A percentile compares a stretch with the other conserved stretches of the same genome.
Conservation (phyloP, 768 basidiomycete species). For the Trichaptum fuscoviolaceum region DNA sequence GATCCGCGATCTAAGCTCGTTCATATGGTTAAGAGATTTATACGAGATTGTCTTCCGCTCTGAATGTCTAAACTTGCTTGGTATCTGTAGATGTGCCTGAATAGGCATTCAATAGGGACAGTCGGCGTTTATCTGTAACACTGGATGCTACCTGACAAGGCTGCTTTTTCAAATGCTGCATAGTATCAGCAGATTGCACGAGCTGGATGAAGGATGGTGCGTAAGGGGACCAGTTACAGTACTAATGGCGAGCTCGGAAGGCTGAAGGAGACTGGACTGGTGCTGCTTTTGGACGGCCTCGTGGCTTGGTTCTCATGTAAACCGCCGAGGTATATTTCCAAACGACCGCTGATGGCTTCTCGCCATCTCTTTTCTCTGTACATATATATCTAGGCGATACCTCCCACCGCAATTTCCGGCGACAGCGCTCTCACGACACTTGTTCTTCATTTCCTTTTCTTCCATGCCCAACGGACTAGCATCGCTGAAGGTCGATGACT, state of each 20-base stretch:
- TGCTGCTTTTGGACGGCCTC: background rate
- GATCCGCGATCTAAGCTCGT: background rate
- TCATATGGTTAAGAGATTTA: too few relatives aligned
- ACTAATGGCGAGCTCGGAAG: background rate
- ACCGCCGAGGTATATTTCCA: background rate
- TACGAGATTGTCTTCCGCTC: too few relatives aligned
- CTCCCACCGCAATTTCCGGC: background rate
- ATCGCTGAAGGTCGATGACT: background rate
- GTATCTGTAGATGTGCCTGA: too few relatives aligned
- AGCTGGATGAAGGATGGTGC: background rate
- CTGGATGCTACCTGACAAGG: too few relatives aligned
- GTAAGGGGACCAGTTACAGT: background rate
- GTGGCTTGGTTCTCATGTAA: background rate
- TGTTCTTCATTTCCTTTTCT: background rate
- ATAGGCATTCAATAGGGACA: too few relatives aligned
- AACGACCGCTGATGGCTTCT: background rate
- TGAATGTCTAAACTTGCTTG: too few relatives aligned
- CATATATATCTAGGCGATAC: background rate
- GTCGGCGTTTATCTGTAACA: too few relatives aligned
- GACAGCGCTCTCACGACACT: background rate
- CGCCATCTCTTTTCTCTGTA: background rate
- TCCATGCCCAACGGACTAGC: background rate
- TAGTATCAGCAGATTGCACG: too few relatives aligned
- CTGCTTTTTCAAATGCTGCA: too few relatives aligned
- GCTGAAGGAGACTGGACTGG: background rate